Evolutionary conservation across 164 flowering plant genomes (phyloP).

Genomic region (Annona cherimola): DNA sequence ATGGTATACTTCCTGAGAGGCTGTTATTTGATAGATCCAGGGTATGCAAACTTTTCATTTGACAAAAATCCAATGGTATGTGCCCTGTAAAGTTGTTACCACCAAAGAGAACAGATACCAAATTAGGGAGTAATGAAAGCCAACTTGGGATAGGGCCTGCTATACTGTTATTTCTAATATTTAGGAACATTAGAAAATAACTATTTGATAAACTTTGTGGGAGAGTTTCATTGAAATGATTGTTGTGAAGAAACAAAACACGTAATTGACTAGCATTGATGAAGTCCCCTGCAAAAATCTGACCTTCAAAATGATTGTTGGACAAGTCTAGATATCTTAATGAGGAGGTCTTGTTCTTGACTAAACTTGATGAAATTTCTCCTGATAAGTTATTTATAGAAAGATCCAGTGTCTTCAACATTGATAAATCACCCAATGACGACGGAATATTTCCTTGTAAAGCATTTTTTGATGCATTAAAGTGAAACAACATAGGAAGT

Average conservation of each 20-base stretch:
- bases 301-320: background rate
- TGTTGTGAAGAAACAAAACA: background rate
- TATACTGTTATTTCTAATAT: background rate
- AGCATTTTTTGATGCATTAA: too few relatives aligned
- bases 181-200: background rate
- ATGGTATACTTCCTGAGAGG: too few relatives aligned
- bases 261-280: background rate
- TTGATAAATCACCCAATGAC: too few relatives aligned
- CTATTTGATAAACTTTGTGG: background rate
- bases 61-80: too few relatives aligned
- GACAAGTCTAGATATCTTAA: background rate
- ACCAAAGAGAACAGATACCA: background rate
- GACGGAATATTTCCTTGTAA: too few relatives aligned
- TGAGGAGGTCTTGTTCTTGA: background rate
- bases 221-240: background rate
- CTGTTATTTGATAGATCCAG: too few relatives aligned
- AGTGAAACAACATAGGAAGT: too few relatives aligned
- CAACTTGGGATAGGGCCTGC: conserved; percentile 1
- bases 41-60: too few relatives aligned
- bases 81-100: too few relatives aligned
- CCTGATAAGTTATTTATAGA: too few relatives aligned
- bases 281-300: background rate
- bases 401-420: too few relatives aligned
- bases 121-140: background rate
- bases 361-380: too few relatives aligned